These are phyloP conservation scores for Auricularia cornea DNA, from an alignment of 768 basidiomycete species.

Conservation along the genomic window DNA sequence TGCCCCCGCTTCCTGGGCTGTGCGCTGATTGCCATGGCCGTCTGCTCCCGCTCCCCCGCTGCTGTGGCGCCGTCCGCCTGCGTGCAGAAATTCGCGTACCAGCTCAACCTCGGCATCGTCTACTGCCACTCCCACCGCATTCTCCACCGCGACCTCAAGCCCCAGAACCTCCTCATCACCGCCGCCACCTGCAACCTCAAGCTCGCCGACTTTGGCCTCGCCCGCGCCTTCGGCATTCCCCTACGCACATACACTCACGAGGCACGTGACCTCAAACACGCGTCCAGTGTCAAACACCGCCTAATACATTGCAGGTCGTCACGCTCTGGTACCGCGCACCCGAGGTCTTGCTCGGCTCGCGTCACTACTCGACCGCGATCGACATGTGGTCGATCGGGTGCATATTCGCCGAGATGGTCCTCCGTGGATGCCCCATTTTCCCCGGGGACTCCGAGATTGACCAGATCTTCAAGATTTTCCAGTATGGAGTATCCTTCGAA, in stretches of 20 bases:
- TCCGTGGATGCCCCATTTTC: conserved; percentile 53
- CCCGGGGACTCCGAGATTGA: conserved; percentile 99
- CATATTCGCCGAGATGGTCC: conserved; percentile 98
- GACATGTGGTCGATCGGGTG: conserved; percentile 99
- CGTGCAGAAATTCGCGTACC: conserved; percentile 87
- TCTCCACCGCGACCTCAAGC: conserved; percentile 92
- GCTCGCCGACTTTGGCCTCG: conserved; percentile 93
- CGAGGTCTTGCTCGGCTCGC: conserved; percentile 89
- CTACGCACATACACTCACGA: conserved; percentile 98
- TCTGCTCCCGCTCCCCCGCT: not conserved
- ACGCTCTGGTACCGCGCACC: conserved; percentile 99
- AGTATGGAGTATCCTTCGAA: conserved; percentile 54
- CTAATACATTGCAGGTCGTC: conserved; percentile 60
- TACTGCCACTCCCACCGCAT: conserved; percentile 95
- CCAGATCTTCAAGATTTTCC: conserved; percentile 99
- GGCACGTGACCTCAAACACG: conserved; percentile 34
- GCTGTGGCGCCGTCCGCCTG: no score
- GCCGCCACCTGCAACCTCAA: conserved; percentile 85
- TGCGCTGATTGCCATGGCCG: no score
- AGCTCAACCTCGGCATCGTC: conserved; percentile 81
- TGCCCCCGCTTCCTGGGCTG: not conserved
- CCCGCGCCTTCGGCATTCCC: conserved; percentile 95
- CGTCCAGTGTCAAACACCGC: not conserved
- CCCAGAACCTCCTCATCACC: conserved; percentile 92
- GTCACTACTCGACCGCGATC: conserved; percentile 94